Base-by-base conservation (phyloP, 2,329 filamentous ascomycete genomes). In the Fusarium temperatum region DNA sequence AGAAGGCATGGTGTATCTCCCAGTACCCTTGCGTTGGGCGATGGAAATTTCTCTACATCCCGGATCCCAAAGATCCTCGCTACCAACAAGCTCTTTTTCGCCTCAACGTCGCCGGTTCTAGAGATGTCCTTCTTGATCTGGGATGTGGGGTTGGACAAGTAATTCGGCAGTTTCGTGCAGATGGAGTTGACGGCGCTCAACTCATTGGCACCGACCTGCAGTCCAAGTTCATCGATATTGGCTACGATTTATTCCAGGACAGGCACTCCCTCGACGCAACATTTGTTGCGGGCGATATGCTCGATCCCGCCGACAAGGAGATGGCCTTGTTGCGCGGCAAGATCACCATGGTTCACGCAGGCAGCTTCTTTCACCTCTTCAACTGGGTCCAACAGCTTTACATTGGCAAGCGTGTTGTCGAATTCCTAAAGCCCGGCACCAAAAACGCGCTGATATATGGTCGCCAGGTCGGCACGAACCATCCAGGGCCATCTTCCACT, bases 211-310 rank as follows among this genome's bases (percentile, higher is more conserved):
- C 83, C 8, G 88, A 90, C 68, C 70, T 88, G 7, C 83, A 86
- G 48, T 74, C 82, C 26, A 81, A 81, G n/a, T 88, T 90, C 72
- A 83, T 90, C 59, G 84, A 89, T 17, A 79, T 89, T n/a, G 89
- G 89, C 35, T 90, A 91, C 78, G 89, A 91, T 61, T 83, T 93
- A 26, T 93, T 93, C 81, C 84, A 86, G 51, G 91, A 92, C 69
- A 84, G 85, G 32, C 77, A 81, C n/a, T 83, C 63, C 39, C 80
- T 90, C 10, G 81, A 82, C 26, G 83, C 84, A 5, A 82, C 82
- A 4, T 89, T 90, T 70, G 80, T 90, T 36, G 76, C 83, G 7
- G 88, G 87, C 26, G 86, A 90, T 68, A 80, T 89, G 67, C 78
- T 89, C 15, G 81, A 84, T 59, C 82, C 82, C 12, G 79, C 81